Percentiles rank a stretch among this genome's conserved stretches.
phyloP scores from a whole-genome alignment of 306 rosid genomes.

The Bauhinia variegata region DNA sequence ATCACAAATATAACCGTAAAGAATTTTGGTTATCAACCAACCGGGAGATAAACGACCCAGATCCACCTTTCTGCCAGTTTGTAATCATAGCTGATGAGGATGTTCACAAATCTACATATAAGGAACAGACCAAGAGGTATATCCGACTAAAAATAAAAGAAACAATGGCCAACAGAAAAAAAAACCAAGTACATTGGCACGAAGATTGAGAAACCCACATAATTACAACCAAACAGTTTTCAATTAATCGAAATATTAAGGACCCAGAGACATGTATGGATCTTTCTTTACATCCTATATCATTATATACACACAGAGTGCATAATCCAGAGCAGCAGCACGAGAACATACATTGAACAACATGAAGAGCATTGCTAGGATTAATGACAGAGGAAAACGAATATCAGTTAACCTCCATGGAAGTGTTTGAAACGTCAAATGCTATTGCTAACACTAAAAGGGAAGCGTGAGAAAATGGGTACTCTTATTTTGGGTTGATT shows the following conservation, averaged over 20 bases:
- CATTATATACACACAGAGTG: conserved; percentile 23
- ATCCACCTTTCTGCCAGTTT: conserved; percentile 44
- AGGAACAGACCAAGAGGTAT: conserved; percentile 23
- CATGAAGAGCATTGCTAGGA: conserved; percentile 26
- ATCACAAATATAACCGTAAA: conserved; percentile 7
- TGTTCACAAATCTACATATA: conserved; percentile 16
- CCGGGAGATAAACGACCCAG: conserved; percentile 36
- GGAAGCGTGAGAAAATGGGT: conserved; percentile 58
- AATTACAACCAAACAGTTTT: conserved; percentile 32
- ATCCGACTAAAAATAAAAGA: conserved; percentile 30
- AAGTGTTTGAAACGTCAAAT: conserved; percentile 45
- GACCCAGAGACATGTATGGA: conserved; percentile 35
- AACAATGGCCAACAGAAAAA: conserved; percentile 24
- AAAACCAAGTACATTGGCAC: conserved; percentile 31
- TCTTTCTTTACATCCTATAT: conserved; percentile 33
- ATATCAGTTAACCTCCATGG: conserved; percentile 47
- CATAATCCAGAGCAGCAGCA: conserved; percentile 35
- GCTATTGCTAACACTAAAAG: conserved; percentile 53
- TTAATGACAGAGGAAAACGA: conserved; percentile 27
- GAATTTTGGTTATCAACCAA: conserved; percentile 32
- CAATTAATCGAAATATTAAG: conserved; percentile 38
- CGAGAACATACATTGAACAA: conserved; percentile 30
- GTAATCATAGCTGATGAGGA: conserved; percentile 25
- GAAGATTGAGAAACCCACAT: conserved; percentile 35
- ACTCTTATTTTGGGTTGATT: conserved; percentile 47